phyloP scores from a whole-genome alignment of 331 rosid species.

The Pyrus hybrid region DNA sequence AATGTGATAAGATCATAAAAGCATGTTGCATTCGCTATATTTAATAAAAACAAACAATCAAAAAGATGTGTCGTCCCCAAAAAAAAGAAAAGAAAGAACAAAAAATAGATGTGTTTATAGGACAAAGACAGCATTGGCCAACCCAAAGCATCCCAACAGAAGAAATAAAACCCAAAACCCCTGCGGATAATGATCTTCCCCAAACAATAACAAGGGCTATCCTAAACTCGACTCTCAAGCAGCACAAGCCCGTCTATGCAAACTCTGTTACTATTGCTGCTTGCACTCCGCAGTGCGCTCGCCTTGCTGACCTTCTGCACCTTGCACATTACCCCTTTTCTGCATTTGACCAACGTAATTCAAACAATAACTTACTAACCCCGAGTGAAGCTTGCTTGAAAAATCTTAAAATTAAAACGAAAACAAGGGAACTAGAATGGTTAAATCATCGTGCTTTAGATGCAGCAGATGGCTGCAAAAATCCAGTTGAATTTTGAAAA shows the following conservation, averaged over 20 bases:
- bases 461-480: constrained; percentile 17
- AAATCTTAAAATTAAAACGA: not conserved
- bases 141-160: constrained; percentile 2
- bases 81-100: too few species aligned
- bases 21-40: not conserved
- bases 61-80: not conserved
- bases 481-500: not conserved
- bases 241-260: not conserved
- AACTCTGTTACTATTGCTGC: constrained; percentile 32
- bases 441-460: constrained; percentile 8
- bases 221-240: not conserved
- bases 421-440: not conserved
- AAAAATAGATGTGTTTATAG: not conserved
- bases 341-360: constrained; percentile 18
- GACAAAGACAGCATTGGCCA: not conserved
- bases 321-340: constrained; percentile 23
- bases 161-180: not conserved
- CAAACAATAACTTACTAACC: not conserved
- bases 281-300: constrained; percentile 54
- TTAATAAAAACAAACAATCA: not conserved
- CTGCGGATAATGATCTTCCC: not conserved
- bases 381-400: not conserved
- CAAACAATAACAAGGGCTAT: not conserved
- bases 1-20: not conserved
- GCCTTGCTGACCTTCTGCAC: constrained; percentile 25